Percentiles rank a stretch among this genome's conserved stretches.
Evolutionary conservation across 805 yeast genomes (phyloP).

Genomic region (Candida odintsovae): DNA sequence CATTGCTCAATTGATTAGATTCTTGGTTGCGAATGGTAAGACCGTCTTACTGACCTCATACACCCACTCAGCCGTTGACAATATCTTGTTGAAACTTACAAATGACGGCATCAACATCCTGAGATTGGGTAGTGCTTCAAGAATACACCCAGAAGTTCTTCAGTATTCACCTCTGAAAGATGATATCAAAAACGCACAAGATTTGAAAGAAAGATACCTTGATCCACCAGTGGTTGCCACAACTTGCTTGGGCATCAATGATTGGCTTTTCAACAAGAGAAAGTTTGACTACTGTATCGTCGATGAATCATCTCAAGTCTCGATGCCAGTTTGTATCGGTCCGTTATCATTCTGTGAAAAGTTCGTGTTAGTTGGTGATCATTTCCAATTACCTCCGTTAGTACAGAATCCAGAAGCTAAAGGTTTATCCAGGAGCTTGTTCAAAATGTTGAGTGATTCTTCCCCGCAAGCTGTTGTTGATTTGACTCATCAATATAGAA

Average conservation of each 20-base stretch:
- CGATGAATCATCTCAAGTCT: constrained; percentile 95
- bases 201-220: constrained; percentile 41
- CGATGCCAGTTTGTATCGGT: constrained; percentile 87
- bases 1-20: constrained; percentile 66
- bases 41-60: constrained; percentile 76
- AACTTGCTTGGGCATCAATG: constrained; percentile 76
- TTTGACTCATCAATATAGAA: constrained; percentile 79
- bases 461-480: constrained; percentile 76
- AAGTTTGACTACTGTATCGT: constrained; percentile 88
- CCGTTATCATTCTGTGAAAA: constrained; percentile 74
- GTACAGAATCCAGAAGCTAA: constrained; percentile 66
- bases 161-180: constrained; percentile 44
- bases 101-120: constrained; percentile 44
- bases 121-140: constrained; percentile 57
- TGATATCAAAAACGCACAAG: constrained; percentile 35
- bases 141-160: constrained; percentile 58
- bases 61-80: constrained; percentile 96
- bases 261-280: constrained; percentile 48
- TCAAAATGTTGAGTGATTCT: constrained; percentile 62
- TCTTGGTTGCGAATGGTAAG: constrained; percentile 54
- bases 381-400: constrained; percentile 86
- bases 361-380: constrained; percentile 95
- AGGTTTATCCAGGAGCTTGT: constrained; percentile 67
- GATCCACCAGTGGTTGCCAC: constrained; percentile 76
- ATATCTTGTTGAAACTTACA: constrained; percentile 70